Evolutionary conservation across 805 yeast species (phyloP), one percentile per base, ranked within the genome.

Genomic region (Yamadazyma paraphyllophila): DNA sequence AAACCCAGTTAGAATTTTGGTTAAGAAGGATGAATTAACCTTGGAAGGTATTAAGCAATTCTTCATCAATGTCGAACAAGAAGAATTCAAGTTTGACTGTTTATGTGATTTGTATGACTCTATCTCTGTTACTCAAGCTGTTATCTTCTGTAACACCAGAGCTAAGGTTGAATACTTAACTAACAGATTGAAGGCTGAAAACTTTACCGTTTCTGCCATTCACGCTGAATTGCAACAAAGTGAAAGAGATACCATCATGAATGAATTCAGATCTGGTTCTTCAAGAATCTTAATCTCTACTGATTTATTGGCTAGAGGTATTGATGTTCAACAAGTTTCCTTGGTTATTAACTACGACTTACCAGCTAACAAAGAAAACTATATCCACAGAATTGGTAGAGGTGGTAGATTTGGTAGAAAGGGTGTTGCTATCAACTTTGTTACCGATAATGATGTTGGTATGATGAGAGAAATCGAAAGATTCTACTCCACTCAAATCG

Each of bases 351-450:
- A 91, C 77, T 91, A 89, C 74, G 98, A 91, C 69, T 73, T 91
- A 59, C 97, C 97, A 36, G 77, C 81, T 56, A 86, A 85, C 74
- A 82, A 86, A 68, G 97, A 91, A 71, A 91, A 88, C 76, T 92
- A 94, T 69, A 86, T 92, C 61, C 99, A 92, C 74, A 82, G 99
- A 75, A 95, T 92, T 61, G 99, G 99, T 69, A 83, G 99, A 75
- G 88, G 96, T 58, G 99, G 99, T 62, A 84, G 99, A 71, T 92
- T 92, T 77, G 99, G 99, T 66, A 82, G 99, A 71, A 92, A 91
- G 75, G 99, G 99, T 77, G 92, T 88, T 52, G 97, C 98, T 51
- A 87, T 92, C 66, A 94, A 91, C 77, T 87, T 92, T 62, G 84
- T 91, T 58, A 91, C 98, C 42, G 78, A 76, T 52, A 83, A 82